Evolutionary conservation across 306 rosid species (phyloP), one percentile per base, ranked within the genome.

Genomic region (Begonia masoniana): DNA sequence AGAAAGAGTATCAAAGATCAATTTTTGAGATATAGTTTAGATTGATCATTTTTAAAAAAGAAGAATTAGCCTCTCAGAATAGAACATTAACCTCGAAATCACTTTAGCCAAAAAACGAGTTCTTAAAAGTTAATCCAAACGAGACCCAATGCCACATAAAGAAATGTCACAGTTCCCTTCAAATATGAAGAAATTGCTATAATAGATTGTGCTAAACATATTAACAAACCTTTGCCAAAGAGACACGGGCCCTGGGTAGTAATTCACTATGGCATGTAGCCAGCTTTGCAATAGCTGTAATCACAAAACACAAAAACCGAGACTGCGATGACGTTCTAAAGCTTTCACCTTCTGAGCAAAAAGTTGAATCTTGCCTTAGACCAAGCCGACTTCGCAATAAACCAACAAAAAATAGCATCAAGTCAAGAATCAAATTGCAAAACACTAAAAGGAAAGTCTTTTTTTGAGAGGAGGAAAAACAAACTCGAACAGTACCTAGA

Each of bases 221-320:
- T 13, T 39, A 54, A 14, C 21, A 63, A 52, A 89, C 97, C 96
- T 91, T 91, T 70, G 96, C 94, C 82, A 91, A 75, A 59, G 97
- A 73, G 55, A 91, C 87, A 2, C 87, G 91, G 14, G 96, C 97
- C 65, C 96, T 82, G 10, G 97, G 97, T 15, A 74, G 68, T 71
- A 85, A 77, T 71, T 91, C 96, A 15, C 86, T 82, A 61, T 91
- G 97, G 65, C 81, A 66, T 0, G 96, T 85, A 43, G 96, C 97
- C 48, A 91, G 88, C 73, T 85, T 91, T 71, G 97, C 96, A 73
- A 91, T 91, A 51, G 97, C 96, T 1, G 97, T 85, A 55, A 91
- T 74, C 48, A 91, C 96, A 60, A 85, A 91, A 66, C 97, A 91
- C 50, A 91, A 66, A 69, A 91, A 92, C 87, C 97, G 80, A 3